Percentiles rank a stretch among this genome's conserved stretches.
phyloP scores from a whole-genome alignment of 495 filamentous ascomycete genomes.

The Neurospora sp. region DNA sequence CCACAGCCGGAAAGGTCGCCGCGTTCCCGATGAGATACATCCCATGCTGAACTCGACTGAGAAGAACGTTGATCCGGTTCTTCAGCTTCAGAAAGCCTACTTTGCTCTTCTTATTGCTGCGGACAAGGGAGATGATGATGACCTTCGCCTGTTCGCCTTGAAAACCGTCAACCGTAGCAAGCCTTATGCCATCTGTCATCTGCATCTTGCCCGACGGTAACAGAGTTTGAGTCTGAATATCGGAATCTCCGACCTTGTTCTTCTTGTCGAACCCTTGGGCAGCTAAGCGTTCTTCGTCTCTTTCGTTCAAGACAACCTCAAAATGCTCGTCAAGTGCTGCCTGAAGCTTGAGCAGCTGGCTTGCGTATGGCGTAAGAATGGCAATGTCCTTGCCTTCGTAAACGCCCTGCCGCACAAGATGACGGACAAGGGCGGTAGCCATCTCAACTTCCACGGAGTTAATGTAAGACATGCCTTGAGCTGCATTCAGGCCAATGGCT shows the following conservation, averaged over 20 bases:
- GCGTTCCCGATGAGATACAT: conserved; percentile 81
- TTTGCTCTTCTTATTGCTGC: conserved; percentile 54
- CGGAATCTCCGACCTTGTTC: not conserved
- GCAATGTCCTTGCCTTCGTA: conserved; percentile 63
- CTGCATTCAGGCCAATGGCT: conserved; percentile 30
- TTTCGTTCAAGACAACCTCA: conserved; percentile 56
- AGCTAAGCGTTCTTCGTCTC: conserved; percentile 54
- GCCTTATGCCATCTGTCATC: conserved; percentile 49
- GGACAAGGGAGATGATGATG: conserved; percentile 71
- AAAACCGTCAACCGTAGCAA: conserved; percentile 85
- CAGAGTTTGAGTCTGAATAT: no score
- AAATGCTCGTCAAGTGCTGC: conserved; percentile 39
- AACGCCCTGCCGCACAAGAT: conserved; percentile 60
- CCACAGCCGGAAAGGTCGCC: conserved; percentile 41
- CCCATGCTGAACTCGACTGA: conserved; percentile 65
- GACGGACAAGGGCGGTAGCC: conserved; percentile 53
- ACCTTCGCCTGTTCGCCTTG: conserved; percentile 77
- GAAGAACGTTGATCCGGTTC: conserved; percentile 74
- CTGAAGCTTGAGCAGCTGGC: conserved; percentile 57
- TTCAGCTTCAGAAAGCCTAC: conserved; percentile 65
- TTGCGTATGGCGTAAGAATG: conserved; percentile 66
- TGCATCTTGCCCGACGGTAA: conserved; percentile 31
- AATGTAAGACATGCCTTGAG: conserved; percentile 46
- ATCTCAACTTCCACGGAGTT: conserved; percentile 64
- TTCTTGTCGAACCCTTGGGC: conserved; percentile 31